phyloP scores from a whole-genome alignment of 2,329 filamentous ascomycete species.

The Pyrenophora tritici-repentis region DNA sequence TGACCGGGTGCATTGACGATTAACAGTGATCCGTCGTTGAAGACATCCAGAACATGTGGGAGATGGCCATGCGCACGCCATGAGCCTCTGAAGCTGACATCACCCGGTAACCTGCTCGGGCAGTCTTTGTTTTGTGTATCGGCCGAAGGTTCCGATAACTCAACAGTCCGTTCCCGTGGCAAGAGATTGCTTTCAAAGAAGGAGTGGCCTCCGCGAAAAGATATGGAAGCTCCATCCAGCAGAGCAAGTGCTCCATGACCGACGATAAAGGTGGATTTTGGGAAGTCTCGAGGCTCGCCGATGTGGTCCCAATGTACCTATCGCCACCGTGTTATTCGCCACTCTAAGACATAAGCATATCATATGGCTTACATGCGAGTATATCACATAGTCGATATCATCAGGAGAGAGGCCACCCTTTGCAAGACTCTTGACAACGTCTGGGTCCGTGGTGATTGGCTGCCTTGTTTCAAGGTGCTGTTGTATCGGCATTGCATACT shows the following conservation, averaged over 20 bases:
- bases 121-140: background rate
- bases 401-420: slow-evolving; percentile 42
- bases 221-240: slow-evolving; percentile 26
- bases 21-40: slow-evolving; percentile 55
- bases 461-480: slow-evolving; percentile 54
- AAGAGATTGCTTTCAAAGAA: slow-evolving; percentile 54
- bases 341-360: background rate
- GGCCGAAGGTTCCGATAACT: slow-evolving; percentile 47
- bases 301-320: slow-evolving; percentile 52
- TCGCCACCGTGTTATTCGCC: background rate
- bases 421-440: slow-evolving; percentile 48
- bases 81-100: slow-evolving; percentile 25
- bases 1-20: slow-evolving; percentile 60
- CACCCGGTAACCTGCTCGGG: background rate
- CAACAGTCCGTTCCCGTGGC: slow-evolving; percentile 49
- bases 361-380: slow-evolving; percentile 45
- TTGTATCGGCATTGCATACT: slow-evolving; percentile 54
- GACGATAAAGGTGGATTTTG: slow-evolving; percentile 47
- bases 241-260: slow-evolving; percentile 39
- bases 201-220: slow-evolving; percentile 39
- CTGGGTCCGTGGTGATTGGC: slow-evolving; percentile 49
- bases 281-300: slow-evolving; percentile 49
- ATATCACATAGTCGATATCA: slow-evolving; percentile 51
- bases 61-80: slow-evolving; percentile 55
- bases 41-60: slow-evolving; percentile 54